These are phyloP conservation scores for Komagataea norvegica DNA, from an alignment of 1,139 yeast genomes.

Conservation along the genomic window DNA sequence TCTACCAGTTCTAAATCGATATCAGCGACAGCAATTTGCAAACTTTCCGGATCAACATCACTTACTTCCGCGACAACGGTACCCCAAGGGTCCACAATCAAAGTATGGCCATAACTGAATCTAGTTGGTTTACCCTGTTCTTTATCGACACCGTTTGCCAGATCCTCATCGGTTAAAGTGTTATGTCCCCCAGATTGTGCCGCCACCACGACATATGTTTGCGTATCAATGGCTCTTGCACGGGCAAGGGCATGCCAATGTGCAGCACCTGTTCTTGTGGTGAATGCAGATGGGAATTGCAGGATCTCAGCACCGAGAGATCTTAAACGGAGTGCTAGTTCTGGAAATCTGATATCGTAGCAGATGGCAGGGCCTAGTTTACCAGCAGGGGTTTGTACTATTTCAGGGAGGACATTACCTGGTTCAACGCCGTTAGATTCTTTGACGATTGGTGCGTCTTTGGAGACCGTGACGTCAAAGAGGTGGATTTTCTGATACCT, in stretches of 20 bases:
- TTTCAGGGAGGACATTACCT: slow-evolving; percentile 51
- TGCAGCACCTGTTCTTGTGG: slow-evolving; percentile 83
- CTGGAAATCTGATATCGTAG: slow-evolving; percentile 88
- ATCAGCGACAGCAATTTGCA: slow-evolving; percentile 65
- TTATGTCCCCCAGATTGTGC: slow-evolving; percentile 84
- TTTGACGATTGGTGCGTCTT: slow-evolving; percentile 69
- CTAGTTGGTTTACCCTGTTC: slow-evolving; percentile 31
- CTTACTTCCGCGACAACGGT: slow-evolving; percentile 58
- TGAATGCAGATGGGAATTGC: slow-evolving; percentile 88
- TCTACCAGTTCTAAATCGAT: slow-evolving; percentile 50
- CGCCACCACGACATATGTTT: slow-evolving; percentile 83
- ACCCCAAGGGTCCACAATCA: slow-evolving; percentile 93
- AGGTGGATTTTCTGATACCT: slow-evolving; percentile 82
- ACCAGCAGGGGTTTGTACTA: slow-evolving; percentile 59
- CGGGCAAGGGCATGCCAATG: slow-evolving; percentile 83
- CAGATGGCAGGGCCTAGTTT: slow-evolving; percentile 73
- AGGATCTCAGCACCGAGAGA: slow-evolving; percentile 71
- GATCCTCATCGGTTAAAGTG: slow-evolving; percentile 35
- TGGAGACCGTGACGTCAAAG: slow-evolving; percentile 78
- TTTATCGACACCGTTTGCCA: slow-evolving; percentile 32
- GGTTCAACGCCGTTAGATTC: slow-evolving; percentile 73
- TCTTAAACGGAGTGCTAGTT: slow-evolving; percentile 61
- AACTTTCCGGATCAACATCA: slow-evolving; percentile 41
- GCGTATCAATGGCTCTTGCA: slow-evolving; percentile 85
- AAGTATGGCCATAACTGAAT: slow-evolving; percentile 77